Evolutionary conservation across 495 filamentous ascomycete species (phyloP).

Genomic region (Lindgomyces ingoldianus): DNA sequence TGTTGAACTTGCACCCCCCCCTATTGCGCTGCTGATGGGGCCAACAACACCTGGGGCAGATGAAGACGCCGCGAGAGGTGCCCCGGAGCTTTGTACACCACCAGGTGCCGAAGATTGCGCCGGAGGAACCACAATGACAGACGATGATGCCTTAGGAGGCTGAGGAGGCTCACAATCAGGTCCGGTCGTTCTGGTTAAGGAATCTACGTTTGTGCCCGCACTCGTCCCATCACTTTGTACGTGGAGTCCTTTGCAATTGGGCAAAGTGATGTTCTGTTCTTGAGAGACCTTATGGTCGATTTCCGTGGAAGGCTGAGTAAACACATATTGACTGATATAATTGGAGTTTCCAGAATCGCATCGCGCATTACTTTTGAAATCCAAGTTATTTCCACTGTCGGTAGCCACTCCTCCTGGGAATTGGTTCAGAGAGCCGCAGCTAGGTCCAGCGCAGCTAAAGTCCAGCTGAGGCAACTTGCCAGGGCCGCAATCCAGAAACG

Average conservation of each 20-base stretch:
- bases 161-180: neutral
- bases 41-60: too few relatives aligned
- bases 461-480: neutral
- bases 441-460: neutral
- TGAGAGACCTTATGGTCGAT: neutral
- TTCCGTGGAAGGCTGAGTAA: neutral
- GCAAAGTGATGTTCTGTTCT: neutral
- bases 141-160: neutral
- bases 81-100: neutral
- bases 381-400: neutral
- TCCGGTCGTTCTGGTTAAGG: neutral
- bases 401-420: neutral
- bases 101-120: too few relatives aligned
- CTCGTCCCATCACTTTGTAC: neutral
- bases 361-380: neutral
- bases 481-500: neutral
- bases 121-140: neutral
- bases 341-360: neutral
- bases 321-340: neutral
- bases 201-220: neutral
- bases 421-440: neutral
- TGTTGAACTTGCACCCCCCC: neutral
- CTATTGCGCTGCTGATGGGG: neutral
- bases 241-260: neutral
- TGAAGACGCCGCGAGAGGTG: neutral